Conservation (phyloP, 371 early-diverging fungal species). For the Mortierella sp. region DNA sequence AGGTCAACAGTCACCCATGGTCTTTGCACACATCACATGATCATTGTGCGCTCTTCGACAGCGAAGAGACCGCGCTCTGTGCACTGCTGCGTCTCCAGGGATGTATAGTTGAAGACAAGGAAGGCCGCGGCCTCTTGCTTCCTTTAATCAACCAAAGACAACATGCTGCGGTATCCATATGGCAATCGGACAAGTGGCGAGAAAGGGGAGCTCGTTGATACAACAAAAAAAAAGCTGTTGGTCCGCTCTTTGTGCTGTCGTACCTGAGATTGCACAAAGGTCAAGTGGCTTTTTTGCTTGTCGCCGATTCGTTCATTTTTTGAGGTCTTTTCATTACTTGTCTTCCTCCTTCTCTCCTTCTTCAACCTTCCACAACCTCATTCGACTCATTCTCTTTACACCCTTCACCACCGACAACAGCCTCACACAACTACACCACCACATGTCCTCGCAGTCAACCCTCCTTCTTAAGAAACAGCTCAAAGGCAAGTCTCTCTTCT, state of each 20-base stretch:
- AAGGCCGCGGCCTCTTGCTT: background rate
- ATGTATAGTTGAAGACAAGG: too few species aligned
- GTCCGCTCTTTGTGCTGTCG: background rate
- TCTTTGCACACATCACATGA: constrained; percentile 5
- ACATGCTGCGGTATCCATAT: too few species aligned
- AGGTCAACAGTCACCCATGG: background rate
- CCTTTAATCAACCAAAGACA: too few species aligned
- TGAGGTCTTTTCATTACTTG: background rate
- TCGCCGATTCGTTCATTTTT: background rate
- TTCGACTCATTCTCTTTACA: background rate
- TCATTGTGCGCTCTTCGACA: background rate
- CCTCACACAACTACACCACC: background rate
- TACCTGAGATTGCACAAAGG: background rate
- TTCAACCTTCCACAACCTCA: background rate
- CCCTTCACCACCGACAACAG: background rate
- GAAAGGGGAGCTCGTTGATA: background rate
- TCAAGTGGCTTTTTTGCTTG: background rate
- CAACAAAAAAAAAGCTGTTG: background rate
- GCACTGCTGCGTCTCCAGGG: constrained; percentile 1
- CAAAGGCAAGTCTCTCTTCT: constrained; percentile 21
- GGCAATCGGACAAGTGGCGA: too few species aligned
- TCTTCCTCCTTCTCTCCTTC: background rate
- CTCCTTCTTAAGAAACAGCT: constrained; percentile 33
- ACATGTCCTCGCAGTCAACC: constrained; percentile 23
- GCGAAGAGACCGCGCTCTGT: background rate